phyloP scores from a whole-genome alignment of 257 asterid genomes.

The Galeopsis tetrahit region DNA sequence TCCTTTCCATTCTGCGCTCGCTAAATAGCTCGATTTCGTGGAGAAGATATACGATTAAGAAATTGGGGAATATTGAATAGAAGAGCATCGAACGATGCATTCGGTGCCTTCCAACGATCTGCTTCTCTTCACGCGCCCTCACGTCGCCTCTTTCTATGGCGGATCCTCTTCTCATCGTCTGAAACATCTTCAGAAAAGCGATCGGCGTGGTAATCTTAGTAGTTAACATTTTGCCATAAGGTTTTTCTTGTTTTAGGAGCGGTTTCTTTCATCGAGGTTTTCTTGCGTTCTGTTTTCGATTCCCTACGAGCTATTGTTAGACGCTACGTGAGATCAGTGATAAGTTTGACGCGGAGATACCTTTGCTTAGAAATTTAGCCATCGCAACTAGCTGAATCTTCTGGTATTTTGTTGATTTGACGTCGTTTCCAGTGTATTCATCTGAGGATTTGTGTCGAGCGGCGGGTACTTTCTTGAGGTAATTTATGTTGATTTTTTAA shows the following conservation, averaged over 20 bases:
- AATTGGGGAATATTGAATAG: conserved; percentile 44
- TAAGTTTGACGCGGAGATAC: conserved; percentile 27
- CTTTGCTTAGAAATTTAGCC: conserved; percentile 31
- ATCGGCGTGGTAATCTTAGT: conserved; percentile 67
- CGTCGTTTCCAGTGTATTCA: conserved; percentile 12
- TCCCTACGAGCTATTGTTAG: conserved; percentile 33
- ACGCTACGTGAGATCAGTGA: conserved; percentile 29
- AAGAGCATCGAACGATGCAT: conserved; percentile 96
- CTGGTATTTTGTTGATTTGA: conserved; percentile 31
- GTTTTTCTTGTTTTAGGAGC: conserved; percentile 24
- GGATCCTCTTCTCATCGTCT: conserved; percentile 63
- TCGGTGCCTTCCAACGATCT: conserved; percentile 70
- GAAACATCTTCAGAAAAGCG: conserved; percentile 61
- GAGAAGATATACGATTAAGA: conserved; percentile 5
- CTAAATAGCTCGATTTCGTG: neutral
- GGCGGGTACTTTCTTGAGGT: conserved; percentile 33
- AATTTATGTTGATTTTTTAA: neutral
- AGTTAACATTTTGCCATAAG: conserved; percentile 55
- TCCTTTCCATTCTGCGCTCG: neutral
- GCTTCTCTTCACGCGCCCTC: conserved; percentile 46
- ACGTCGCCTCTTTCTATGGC: conserved; percentile 54
- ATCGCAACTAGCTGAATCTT: conserved; percentile 23
- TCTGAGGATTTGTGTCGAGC: conserved; percentile 23
- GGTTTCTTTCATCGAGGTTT: conserved; percentile 31
- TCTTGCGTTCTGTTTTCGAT: conserved; percentile 31